Evolutionary conservation across 768 basidiomycete genomes (phyloP).

Genomic region (Kockovaella imperatae): DNA sequence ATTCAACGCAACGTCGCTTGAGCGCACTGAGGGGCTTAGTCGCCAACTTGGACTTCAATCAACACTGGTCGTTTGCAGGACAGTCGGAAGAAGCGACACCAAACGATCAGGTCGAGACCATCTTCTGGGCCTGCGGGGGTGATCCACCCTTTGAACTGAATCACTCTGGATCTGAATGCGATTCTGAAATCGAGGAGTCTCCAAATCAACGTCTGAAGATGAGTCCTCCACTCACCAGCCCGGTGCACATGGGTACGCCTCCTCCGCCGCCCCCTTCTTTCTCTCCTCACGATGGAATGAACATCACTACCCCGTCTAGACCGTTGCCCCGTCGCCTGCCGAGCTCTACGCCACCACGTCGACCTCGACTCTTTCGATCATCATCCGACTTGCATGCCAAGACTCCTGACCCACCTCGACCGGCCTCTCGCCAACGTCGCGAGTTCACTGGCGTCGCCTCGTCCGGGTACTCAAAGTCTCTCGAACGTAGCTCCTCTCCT

Average conservation of each 20-base stretch:
- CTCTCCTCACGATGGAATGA: background rate
- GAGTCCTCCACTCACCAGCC: too few relatives aligned
- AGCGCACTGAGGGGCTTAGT: conserved; percentile 32
- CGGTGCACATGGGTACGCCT: too few relatives aligned
- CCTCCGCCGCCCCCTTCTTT: background rate
- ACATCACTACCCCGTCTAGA: conserved; percentile 4
- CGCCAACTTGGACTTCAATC: conserved; percentile 32
- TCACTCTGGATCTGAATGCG: conserved; percentile 2
- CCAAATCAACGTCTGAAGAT: background rate
- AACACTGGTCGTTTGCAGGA: conserved; percentile 22
- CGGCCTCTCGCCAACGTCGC: conserved; percentile 9
- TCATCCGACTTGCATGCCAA: conserved; percentile 16
- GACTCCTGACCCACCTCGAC: conserved; percentile 22
- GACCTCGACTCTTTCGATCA: conserved; percentile 11
- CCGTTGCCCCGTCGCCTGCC: conserved; percentile 7
- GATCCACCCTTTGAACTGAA: conserved; percentile 1
- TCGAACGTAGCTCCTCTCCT: conserved; percentile 15
- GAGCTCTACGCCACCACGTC: conserved; percentile 15
- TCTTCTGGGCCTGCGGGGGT: conserved; percentile 1
- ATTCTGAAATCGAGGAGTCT: background rate
- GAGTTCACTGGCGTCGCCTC: conserved; percentile 33
- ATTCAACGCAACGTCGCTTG: conserved; percentile 31
- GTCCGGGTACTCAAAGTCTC: conserved; percentile 23
- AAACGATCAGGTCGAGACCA: background rate
- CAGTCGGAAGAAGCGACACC: background rate